Evolutionary conservation across 2,329 filamentous ascomycete genomes (phyloP).

Genomic region (Microdochium nivale): DNA sequence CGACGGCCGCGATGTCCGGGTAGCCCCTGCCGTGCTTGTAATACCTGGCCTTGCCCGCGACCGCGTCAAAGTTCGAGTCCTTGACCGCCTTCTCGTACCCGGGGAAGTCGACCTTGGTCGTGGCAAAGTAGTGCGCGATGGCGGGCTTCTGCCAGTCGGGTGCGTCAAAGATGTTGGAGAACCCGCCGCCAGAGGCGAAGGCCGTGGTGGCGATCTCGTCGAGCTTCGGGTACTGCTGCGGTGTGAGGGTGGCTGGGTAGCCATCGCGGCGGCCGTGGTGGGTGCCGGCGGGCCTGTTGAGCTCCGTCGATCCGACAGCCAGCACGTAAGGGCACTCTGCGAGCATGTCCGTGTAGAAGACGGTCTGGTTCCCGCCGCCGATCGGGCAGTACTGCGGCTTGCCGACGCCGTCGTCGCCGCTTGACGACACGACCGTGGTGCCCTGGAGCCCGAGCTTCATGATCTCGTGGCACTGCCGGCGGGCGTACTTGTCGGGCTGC

Average conservation of each 20-base stretch:
- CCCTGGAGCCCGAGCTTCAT: constrained; percentile 43
- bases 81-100: constrained; percentile 21
- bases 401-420: constrained; percentile 35
- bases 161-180: constrained; percentile 22
- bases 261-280: constrained; percentile 7
- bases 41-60: constrained; percentile 25
- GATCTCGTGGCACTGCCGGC: constrained; percentile 40
- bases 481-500: constrained; percentile 44
- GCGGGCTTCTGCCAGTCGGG: constrained; percentile 17
- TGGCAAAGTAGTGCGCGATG: constrained; percentile 15
- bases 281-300: constrained; percentile 8
- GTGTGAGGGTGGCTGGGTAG: too few relatives aligned
- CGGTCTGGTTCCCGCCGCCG: constrained; percentile 26
- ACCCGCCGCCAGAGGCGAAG: constrained; percentile 21
- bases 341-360: constrained; percentile 38
- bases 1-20: constrained; percentile 38
- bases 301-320: constrained; percentile 28
- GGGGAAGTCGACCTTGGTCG: constrained; percentile 14
- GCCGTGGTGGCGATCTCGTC: constrained; percentile 8
- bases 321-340: constrained; percentile 48
- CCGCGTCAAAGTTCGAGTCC: constrained; percentile 24
- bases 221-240: constrained; percentile 8
- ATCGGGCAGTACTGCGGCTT: constrained; percentile 24
- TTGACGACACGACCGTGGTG: constrained; percentile 37
- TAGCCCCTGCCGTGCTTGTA: constrained; percentile 36